phyloP scores from a whole-genome alignment of 306 rosid genomes.

The Myrica gale region DNA sequence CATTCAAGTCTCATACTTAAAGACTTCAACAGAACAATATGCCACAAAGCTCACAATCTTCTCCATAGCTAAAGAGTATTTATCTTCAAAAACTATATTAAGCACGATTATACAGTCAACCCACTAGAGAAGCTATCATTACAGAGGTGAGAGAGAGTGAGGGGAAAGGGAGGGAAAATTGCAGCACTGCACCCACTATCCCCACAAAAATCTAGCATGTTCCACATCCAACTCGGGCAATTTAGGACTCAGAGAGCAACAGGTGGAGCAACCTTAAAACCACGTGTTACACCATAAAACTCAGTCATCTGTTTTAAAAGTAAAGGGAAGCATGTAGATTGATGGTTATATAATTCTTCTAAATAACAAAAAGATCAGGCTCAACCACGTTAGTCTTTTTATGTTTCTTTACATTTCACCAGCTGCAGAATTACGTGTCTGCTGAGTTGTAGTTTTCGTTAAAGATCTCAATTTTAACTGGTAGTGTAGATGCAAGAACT shows the following conservation, averaged over 20 bases:
- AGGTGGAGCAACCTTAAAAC: neutral
- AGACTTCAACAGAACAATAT: neutral
- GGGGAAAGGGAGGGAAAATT: neutral
- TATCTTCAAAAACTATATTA: neutral
- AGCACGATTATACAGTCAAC: neutral
- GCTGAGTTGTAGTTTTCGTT: too few relatives aligned
- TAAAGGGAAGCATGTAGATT: neutral
- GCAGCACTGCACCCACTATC: neutral
- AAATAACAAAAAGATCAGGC: conserved; percentile 6
- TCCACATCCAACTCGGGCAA: neutral
- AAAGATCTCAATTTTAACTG: too few relatives aligned
- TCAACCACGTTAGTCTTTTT: neutral
- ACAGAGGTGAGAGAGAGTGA: too few relatives aligned
- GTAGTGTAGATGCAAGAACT: too few relatives aligned
- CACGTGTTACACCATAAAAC: neutral
- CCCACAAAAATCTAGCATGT: conserved; percentile 14
- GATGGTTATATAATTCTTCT: neutral
- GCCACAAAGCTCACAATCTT: neutral
- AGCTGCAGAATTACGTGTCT: too few relatives aligned
- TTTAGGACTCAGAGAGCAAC: neutral
- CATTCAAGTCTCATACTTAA: neutral
- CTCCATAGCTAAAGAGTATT: neutral
- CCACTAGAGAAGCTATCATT: neutral
- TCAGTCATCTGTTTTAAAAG: neutral
- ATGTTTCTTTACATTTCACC: too few relatives aligned